Evolutionary conservation across 1,139 yeast species (phyloP), one percentile per base, ranked within the genome.

Genomic region (Diutina ranongensis): DNA sequence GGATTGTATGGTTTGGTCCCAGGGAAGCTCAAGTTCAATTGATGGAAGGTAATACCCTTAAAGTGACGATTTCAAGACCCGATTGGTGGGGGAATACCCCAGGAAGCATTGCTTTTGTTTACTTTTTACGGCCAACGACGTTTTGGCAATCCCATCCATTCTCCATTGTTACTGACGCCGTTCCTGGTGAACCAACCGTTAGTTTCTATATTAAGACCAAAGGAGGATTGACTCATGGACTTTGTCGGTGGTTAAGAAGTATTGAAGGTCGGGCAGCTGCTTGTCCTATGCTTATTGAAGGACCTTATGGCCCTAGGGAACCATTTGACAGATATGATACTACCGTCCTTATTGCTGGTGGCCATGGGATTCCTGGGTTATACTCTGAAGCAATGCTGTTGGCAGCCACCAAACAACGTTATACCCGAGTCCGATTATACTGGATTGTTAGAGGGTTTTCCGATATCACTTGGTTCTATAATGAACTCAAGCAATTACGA

Each of bases 391-490:
- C 52, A 1, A 22, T 46, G 2, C 12, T 7, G 20, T 10, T 22
- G 15, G 31, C 42, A 15, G 21, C 19, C 2, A 7, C 1, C 12
- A 3, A 15, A 8, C 4, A 21, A 1, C 13, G 20, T 18, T n/a
- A 38, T 7, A 38, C 42, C 3, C n/a, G 42, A 16, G 42, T 76
- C 38, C 64, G 66, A 45, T 60, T 79, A 46, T 50, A 66, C 28
- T 80, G 86, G 86, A 67, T 73, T 2, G 62, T 75, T 2, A 63
- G 75, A 48, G 75, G 72, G 46, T 61, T 61, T 33, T 59, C 62
- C 15, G 61, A 74, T 0, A 55, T 78, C 35, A 53, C 56, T 12
- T 76, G 80, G 79, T 77, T 78, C 56, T 59, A 61, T 45, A 65
- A 71, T 31, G 82, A 80, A 52, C 59, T 80, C 21, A 47, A 57